phyloP scores from a whole-genome alignment of 1,284 basidiomycete species.

The Thecaphora thlaspeos region DNA sequence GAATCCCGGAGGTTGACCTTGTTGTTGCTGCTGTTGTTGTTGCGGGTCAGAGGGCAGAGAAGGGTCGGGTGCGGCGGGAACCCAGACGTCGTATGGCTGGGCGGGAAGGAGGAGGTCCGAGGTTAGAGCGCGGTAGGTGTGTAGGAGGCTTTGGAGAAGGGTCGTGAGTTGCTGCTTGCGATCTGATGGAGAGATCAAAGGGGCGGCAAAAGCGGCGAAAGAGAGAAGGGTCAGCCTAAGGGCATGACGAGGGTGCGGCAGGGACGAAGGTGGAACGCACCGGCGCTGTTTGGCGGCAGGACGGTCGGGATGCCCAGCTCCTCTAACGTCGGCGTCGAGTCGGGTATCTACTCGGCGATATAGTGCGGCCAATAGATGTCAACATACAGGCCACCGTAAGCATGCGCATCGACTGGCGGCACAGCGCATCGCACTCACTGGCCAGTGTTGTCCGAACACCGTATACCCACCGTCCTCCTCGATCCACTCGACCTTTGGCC shows the following conservation, averaged over 20 bases:
- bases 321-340: slow-evolving; percentile 40
- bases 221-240: not conserved
- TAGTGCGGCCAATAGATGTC: no score
- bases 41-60: no score
- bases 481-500: slow-evolving; percentile 52
- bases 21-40: slow-evolving; percentile 19
- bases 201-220: slow-evolving; percentile 1
- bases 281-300: slow-evolving; percentile 19
- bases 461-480: slow-evolving; percentile 53
- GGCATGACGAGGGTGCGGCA: no score
- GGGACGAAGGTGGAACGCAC: not conserved
- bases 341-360: slow-evolving; percentile 42
- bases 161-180: slow-evolving; percentile 26
- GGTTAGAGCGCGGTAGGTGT: slow-evolving; percentile 47
- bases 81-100: slow-evolving; percentile 44
- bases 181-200: slow-evolving; percentile 11
- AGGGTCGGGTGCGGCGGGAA: slow-evolving; percentile 14
- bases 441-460: slow-evolving; percentile 53
- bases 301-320: slow-evolving; percentile 45
- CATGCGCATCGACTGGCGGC: no score
- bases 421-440: no score
- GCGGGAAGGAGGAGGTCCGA: slow-evolving; percentile 42
- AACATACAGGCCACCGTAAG: no score
- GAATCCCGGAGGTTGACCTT: slow-evolving; percentile 22
- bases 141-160: slow-evolving; percentile 56